Evolutionary conservation across 176 grass and related monocot species (phyloP), one percentile per base, ranked within the genome.

Genomic region (Otatea glauca): DNA sequence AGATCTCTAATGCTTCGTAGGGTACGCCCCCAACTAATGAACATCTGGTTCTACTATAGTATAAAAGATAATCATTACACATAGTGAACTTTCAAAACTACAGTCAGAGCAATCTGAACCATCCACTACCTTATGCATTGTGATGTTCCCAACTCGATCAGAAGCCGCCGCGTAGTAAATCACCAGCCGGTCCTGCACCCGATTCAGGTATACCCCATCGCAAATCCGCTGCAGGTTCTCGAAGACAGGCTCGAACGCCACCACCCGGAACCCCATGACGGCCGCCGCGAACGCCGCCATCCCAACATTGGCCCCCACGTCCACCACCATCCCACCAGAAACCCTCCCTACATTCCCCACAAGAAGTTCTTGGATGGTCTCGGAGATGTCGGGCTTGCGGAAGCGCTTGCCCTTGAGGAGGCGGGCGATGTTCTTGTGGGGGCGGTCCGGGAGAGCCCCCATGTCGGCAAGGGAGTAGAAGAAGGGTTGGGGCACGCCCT

Each of bases 181-280:
- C 21, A 69, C 66, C 14, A 96, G 70, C 51, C 66, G 72, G 56
- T 99, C 86, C 32, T 72, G 72, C 38, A 88, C 91, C 56, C 93
- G 77, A 58, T 95, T 96, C 45, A 99, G 74, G 79, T 93, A 92
- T 29, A 99, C 35, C 9, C 91, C 93, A 10, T 94, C 91, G 41
- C 93, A 99, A 45, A 99, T 94, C 88, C 88, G 88, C 67, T 94
- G 93, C 65, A 95, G 77, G 53, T 96, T 98, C 88, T 98, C 93
- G 13, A 92, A 80, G 65, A 95, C 80, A 6, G 93, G 96, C 88
- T 98, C 96, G n/a, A 98, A 94, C 0, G 91, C 86, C 44, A 98
- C 77, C 54, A 98, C 96, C 43, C 88, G 80, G 79, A 92, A 92
- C 60, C 96, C 96, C 91, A 98, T 98, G 37, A 87, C 91, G 0